phyloP scores from a whole-genome alignment of 306 rosid species.

The Oemleria cerasiformis region DNA sequence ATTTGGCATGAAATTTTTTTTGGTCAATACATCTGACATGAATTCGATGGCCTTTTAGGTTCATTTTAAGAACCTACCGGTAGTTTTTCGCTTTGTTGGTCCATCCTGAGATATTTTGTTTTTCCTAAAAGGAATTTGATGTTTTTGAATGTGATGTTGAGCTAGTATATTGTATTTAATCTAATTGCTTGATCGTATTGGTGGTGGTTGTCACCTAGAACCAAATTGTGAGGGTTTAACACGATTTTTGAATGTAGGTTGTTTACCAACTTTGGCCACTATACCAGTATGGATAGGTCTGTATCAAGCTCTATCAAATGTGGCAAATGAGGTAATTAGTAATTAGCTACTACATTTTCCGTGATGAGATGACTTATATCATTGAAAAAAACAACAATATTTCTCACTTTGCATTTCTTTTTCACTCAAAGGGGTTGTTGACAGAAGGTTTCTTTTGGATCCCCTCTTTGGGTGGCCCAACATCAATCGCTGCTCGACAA shows the following conservation, averaged over 20 bases:
- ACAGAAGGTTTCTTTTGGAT: conserved; percentile 99
- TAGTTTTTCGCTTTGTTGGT: not conserved
- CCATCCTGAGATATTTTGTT: not conserved
- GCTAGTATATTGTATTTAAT: not conserved
- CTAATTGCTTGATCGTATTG: not conserved
- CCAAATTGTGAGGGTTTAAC: not conserved
- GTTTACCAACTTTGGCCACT: conserved; percentile 96
- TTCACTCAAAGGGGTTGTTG: conserved; percentile 66
- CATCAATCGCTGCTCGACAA: conserved; percentile 94
- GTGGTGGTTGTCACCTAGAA: not conserved
- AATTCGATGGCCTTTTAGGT: not conserved
- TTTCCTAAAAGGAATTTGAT: not conserved
- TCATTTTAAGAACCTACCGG: not conserved
- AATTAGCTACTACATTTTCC: not conserved
- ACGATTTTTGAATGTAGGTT: conserved; percentile 48
- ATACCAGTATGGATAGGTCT: conserved; percentile 99
- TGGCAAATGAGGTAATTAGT: conserved; percentile 85
- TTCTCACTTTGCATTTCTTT: conserved; percentile 34
- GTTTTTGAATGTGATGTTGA: not conserved
- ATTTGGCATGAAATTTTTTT: too few species aligned
- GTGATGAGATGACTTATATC: not conserved
- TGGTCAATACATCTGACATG: not conserved
- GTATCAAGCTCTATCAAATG: conserved; percentile 97
- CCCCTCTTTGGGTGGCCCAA: conserved; percentile 98
- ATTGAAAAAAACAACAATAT: conserved; percentile 12